Percentiles rank a stretch among this genome's conserved stretches.
Evolutionary conservation across 768 basidiomycete species (phyloP).

Genomic region (Rhizopogon vinicolor): DNA sequence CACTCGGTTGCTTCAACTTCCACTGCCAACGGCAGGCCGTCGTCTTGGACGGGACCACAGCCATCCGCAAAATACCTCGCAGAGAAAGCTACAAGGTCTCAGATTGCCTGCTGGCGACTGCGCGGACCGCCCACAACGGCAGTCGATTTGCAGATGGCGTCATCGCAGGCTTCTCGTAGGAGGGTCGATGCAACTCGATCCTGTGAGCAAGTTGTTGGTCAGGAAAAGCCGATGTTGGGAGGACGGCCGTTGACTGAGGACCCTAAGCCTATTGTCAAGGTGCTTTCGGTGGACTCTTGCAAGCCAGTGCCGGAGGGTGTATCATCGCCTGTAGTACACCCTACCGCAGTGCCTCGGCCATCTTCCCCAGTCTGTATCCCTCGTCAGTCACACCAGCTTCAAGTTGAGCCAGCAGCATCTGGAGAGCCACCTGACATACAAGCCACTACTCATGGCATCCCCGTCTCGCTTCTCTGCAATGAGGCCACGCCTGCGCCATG

Average conservation of each 20-base stretch:
- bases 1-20: too few relatives aligned
- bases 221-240: constrained; percentile 2
- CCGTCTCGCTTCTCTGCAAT: too few relatives aligned
- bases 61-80: too few relatives aligned
- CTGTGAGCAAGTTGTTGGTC: too few relatives aligned
- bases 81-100: not conserved
- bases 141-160: not conserved
- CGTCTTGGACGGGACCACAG: too few relatives aligned
- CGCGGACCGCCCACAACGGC: not conserved
- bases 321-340: constrained; percentile 1
- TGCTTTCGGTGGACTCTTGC: not conserved
- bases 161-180: not conserved
- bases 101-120: too few relatives aligned
- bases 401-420: not conserved
- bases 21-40: too few relatives aligned
- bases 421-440: not conserved
- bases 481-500: not conserved
- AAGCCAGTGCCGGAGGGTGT: not conserved
- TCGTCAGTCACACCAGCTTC: not conserved
- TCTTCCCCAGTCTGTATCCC: constrained; percentile 3
- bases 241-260: not conserved
- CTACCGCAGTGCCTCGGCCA: constrained; percentile 4
- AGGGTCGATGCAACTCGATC: not conserved
- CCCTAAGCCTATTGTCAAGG: not conserved
- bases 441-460: not conserved